Base-by-base conservation (phyloP, 2,329 filamentous ascomycete genomes). In the Graphilbum sp. region DNA sequence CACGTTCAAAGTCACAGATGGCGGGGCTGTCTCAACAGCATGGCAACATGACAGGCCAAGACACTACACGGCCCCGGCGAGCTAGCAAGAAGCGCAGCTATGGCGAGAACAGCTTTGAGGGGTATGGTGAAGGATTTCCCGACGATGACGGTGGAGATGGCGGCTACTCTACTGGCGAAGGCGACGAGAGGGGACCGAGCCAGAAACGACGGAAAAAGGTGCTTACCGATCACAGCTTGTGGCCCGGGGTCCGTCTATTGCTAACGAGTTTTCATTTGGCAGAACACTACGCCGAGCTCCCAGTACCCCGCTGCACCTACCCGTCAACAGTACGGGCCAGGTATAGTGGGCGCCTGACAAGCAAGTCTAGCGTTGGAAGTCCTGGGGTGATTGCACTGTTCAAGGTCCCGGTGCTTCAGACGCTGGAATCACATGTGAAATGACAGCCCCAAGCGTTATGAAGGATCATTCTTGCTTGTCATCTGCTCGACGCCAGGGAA, bases 21-120 rank as follows among this genome's bases (percentile, higher is more conserved):
- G 40, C 34, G 25, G 18, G 34, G 17, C 18, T 20, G 2, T 23
- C 32, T 13, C n/a, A 16, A 39, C 56, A 50, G 35, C 57, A 58
- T 31, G 42, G 54, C 3, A 30, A 21, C 12, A 7, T 15, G 8
- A 17, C 8, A 8, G 21, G 56, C 53, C 55, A 64, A 24, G 66
- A 71, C 39, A 56, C 59, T 11, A 55, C 61, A 30, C 65, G 80
- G 39, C 73, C 78, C 25, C 75, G 77, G 47, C 68, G 81, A 35
- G 62, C 66, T 39, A 67, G 72, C 44, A 83, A 80, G 61, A 86
- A 86, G 64, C 69, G 82, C 35, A 72, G 75, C 44, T 87, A 86
- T 52, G 75, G 77, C 30, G 81, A 87, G 45, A 70, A 66, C 48
- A 82, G 76, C 49, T 87, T 72, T 50, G 75, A 80, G 49, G 80